Evolutionary conservation across 2,329 filamentous ascomycete species (phyloP).

Genomic region (Stenocarpella maydis): DNA sequence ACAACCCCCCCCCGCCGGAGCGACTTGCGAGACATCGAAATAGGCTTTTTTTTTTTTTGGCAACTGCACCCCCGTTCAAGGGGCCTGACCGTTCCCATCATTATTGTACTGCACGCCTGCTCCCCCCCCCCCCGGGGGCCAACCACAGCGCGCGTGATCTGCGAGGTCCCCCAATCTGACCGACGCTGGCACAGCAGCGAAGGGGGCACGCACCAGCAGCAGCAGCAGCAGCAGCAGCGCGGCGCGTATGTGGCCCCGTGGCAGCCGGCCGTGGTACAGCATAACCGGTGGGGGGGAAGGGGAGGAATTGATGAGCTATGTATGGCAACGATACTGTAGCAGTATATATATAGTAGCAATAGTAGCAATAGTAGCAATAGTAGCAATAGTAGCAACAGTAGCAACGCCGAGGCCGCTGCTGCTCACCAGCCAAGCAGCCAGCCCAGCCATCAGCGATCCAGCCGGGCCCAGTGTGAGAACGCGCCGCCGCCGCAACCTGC

Average conservation of each 20-base stretch:
- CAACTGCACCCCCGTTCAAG: too few species aligned
- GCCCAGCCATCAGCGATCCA: neutral
- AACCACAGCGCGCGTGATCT: conserved; percentile 1
- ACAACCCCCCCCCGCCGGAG: too few species aligned
- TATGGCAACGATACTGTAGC: too few species aligned
- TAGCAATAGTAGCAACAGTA: neutral
- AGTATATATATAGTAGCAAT: too few species aligned
- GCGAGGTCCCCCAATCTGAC: conserved; percentile 17
- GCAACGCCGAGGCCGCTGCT: neutral
- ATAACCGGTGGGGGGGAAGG: neutral
- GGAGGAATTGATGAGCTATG: neutral
- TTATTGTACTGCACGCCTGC: too few species aligned
- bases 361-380: too few species aligned
- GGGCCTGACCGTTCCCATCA: too few species aligned
- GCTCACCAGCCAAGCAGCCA: neutral
- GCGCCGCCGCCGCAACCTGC: conserved; percentile 11
- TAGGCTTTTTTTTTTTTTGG: conserved; percentile 13
- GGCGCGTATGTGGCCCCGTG: conserved; percentile 8
- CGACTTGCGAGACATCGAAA: too few species aligned
- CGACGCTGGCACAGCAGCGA: conserved; percentile 26
- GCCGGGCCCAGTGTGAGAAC: conserved; percentile 12
- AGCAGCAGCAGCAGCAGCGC: neutral
- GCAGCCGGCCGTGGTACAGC: conserved; percentile 22
- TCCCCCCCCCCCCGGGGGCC: neutral
- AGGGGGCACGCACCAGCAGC: neutral